phyloP scores from a whole-genome alignment of 257 asterid genomes.

The Solanum etuberosum region DNA sequence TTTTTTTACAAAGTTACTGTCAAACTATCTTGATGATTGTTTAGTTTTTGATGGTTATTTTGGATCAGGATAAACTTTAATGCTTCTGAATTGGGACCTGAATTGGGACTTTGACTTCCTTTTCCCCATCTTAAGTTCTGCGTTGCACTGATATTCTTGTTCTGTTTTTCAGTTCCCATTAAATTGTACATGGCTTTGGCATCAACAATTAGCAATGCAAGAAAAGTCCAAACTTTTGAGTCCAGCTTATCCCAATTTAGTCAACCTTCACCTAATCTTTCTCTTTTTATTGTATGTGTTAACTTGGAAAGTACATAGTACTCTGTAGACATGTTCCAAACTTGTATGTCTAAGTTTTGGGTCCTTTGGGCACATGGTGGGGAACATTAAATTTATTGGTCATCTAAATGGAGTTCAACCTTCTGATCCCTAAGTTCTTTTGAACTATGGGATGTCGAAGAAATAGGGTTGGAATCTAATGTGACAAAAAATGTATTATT shows the following conservation, averaged over 20 bases:
- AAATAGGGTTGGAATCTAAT: neutral
- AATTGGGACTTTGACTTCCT: neutral
- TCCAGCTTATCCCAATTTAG: neutral
- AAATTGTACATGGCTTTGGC: neutral
- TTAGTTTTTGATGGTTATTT: neutral
- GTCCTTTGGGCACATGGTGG: neutral
- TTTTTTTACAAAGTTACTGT: neutral
- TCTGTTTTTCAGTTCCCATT: neutral
- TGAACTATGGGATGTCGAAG: neutral
- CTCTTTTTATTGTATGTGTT: neutral
- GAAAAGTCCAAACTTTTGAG: neutral
- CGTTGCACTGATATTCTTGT: neutral
- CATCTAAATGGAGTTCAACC: neutral
- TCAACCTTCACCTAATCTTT: neutral
- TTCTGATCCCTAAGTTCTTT: neutral
- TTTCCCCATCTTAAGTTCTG: neutral
- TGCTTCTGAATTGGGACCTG: neutral
- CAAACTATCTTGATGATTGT: neutral
- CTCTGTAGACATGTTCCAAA: neutral
- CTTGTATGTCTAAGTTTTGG: neutral
- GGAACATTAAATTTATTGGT: neutral
- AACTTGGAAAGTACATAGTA: neutral
- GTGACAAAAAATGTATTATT: neutral
- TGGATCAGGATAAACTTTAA: neutral
- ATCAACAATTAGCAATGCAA: neutral